A percentile compares a stretch with the other conserved stretches of the same genome.
Conservation (phyloP, 2,329 filamentous ascomycete species). For the Anthostomella pinea region DNA sequence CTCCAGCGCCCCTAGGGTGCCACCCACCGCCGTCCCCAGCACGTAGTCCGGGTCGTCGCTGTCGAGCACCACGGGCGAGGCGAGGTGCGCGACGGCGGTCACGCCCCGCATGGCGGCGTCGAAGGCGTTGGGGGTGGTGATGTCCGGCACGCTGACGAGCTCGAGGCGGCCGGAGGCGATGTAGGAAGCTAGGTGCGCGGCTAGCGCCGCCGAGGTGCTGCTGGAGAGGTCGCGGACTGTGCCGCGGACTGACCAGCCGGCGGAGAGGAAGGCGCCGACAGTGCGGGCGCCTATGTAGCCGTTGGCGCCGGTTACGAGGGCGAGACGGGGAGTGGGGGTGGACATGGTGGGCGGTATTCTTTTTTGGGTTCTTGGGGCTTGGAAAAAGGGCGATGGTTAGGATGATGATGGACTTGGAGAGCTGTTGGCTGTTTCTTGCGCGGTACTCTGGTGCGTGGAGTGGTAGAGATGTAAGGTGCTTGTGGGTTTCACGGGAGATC, state of each 20-base stretch:
- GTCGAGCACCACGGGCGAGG: constrained; percentile 17
- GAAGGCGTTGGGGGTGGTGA: constrained; percentile 31
- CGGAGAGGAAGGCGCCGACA: constrained; percentile 26
- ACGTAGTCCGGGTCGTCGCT: constrained; percentile 17
- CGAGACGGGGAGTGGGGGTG: too few relatives aligned
- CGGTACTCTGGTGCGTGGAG: too few relatives aligned
- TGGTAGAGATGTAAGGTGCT: too few relatives aligned
- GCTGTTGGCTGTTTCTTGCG: too few relatives aligned
- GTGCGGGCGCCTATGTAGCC: constrained; percentile 33
- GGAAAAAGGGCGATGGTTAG: too few relatives aligned
- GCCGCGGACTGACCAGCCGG: constrained; percentile 32
- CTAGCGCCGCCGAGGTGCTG: constrained; percentile 13
- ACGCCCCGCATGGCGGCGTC: constrained; percentile 31
- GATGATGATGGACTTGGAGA: too few relatives aligned
- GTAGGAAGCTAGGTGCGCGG: constrained; percentile 11
- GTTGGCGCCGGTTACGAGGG: constrained; percentile 34
- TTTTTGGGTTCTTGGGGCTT: too few relatives aligned
- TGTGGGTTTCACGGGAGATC: too few relatives aligned
- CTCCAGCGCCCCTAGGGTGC: constrained; percentile 15
- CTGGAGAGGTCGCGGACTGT: constrained; percentile 25
- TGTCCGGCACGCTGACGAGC: constrained; percentile 31
- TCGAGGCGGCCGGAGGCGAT: constrained; percentile 14
- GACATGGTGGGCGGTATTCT: too few relatives aligned
- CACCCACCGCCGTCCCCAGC: constrained; percentile 12
- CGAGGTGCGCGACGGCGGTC: constrained; percentile 21